phyloP scores from a whole-genome alignment of 108 stramenopile species.

The Heterococcus sp. region DNA sequence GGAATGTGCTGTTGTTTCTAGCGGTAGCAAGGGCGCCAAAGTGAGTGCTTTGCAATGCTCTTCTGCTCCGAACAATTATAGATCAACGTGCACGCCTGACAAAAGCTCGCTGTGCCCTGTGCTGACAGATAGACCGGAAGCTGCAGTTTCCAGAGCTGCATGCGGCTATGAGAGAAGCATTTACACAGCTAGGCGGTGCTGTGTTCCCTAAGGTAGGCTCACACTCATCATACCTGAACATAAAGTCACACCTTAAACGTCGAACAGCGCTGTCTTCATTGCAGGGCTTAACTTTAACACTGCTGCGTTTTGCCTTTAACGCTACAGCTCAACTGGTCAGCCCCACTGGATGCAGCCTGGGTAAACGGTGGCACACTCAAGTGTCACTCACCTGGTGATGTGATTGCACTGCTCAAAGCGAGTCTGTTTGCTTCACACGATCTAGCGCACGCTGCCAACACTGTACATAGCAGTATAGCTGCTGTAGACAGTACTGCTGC shows the following conservation, averaged over 20 bases:
- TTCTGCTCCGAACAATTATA: too few species aligned
- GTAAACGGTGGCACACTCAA: constrained; percentile 80
- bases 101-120: too few species aligned
- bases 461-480: too few species aligned
- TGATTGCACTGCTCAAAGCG: constrained; percentile 84
- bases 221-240: neutral
- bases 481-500: too few species aligned
- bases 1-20: too few species aligned
- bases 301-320: neutral
- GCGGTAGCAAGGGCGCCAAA: too few species aligned
- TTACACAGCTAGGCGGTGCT: constrained; percentile 55
- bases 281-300: neutral
- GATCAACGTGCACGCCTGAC: too few species aligned
- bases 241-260: neutral
- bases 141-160: too few species aligned
- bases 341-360: constrained; percentile 87
- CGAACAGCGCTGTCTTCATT: neutral
- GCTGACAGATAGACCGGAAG: too few species aligned
- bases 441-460: constrained; percentile 62
- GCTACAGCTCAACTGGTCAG: constrained; percentile 75
- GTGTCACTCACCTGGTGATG: constrained; percentile 78
- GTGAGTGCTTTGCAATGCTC: too few species aligned
- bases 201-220: constrained; percentile 64
- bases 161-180: too few species aligned
- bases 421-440: constrained; percentile 82